phyloP scores from a whole-genome alignment of 1,284 basidiomycete species.

The Hymenochaete sp. region DNA sequence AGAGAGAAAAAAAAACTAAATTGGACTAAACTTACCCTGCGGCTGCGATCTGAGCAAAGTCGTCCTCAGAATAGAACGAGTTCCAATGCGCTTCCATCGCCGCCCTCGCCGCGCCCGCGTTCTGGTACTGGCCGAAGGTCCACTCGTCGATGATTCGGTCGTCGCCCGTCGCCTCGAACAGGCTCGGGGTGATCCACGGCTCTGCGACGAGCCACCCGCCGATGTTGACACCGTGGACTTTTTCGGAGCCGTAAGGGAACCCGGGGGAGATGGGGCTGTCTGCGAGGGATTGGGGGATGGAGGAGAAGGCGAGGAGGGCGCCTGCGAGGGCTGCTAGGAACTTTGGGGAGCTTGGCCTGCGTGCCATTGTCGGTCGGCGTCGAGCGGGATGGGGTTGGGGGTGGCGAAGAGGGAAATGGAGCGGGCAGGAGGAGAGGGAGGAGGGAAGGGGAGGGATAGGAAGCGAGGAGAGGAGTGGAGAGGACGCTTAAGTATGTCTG shows the following conservation, averaged over 20 bases:
- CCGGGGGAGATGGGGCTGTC: constrained; percentile 30
- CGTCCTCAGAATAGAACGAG: constrained; percentile 71
- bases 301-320: constrained; percentile 4
- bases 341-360: too few species aligned
- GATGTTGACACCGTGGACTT: constrained; percentile 60
- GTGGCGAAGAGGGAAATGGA: too few species aligned
- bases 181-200: constrained; percentile 83
- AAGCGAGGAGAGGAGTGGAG: too few species aligned
- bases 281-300: constrained; percentile 17
- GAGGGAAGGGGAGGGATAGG: neutral
- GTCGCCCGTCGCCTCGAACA: constrained; percentile 76
- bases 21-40: constrained; percentile 64
- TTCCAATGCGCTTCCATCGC: constrained; percentile 68
- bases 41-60: constrained; percentile 64
- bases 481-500: too few species aligned
- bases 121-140: constrained; percentile 68
- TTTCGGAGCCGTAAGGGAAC: constrained; percentile 46
- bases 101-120: constrained; percentile 37
- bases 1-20: constrained; percentile 21
- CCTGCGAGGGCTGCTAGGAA: neutral
- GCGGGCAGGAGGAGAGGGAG: too few species aligned
- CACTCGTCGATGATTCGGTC: constrained; percentile 72
- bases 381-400: too few species aligned
- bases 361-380: too few species aligned
- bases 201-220: constrained; percentile 80